Evolutionary conservation across 139 green algal genomes (phyloP).

Genomic region (Chlamydomonas asymmetrica): DNA sequence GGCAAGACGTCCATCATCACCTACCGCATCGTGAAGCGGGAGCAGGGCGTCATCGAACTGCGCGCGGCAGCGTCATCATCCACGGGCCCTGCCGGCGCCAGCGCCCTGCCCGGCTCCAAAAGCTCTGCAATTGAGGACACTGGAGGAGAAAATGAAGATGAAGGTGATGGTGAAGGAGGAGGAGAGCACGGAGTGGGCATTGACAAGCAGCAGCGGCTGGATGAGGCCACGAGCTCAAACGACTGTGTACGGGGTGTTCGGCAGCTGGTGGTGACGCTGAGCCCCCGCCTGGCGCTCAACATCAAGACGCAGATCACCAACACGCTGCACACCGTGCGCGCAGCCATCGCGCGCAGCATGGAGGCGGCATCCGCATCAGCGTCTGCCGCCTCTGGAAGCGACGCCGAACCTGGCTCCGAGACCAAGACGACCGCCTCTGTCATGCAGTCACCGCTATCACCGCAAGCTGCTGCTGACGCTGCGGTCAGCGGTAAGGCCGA

Average conservation of each 20-base stretch:
- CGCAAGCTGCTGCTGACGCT: not conserved
- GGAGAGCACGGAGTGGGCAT: not conserved
- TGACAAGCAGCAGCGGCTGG: slow-evolving; percentile 9
- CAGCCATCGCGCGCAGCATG: not conserved
- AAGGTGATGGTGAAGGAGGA: not conserved
- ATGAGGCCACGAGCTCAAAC: no score
- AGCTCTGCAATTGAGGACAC: not conserved
- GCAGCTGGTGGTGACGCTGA: slow-evolving; percentile 27
- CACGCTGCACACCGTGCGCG: not conserved
- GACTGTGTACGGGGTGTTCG: no score
- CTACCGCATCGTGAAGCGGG: not conserved
- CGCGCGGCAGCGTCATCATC: not conserved
- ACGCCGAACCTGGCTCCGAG: not conserved
- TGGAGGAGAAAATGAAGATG: not conserved
- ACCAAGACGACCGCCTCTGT: not conserved
- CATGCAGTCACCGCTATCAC: no score
- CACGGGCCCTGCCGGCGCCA: not conserved
- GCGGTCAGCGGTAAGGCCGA: not conserved
- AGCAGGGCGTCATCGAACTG: not conserved
- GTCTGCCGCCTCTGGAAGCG: not conserved
- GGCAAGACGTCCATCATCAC: slow-evolving; percentile 34
- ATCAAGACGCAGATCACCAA: not conserved
- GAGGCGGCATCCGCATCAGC: not conserved
- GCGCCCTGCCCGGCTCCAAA: not conserved
- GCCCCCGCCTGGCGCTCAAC: slow-evolving; percentile 4